Evolutionary conservation across 306 rosid genomes (phyloP).

Genomic region (Cucurbita ficifolia): DNA sequence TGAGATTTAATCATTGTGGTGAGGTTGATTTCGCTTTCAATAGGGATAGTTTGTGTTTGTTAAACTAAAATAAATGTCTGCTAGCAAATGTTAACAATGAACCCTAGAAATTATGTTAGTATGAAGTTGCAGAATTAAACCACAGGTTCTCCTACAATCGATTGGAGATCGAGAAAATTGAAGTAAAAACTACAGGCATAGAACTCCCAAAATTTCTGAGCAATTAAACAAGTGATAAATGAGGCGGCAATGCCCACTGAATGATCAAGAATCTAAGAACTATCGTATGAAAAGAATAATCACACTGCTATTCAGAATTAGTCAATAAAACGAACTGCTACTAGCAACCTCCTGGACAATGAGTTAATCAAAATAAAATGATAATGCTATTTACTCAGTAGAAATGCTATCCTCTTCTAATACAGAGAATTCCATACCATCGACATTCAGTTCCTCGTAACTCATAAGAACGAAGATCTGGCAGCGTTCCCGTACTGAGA

Average conservation of each 20-base stretch:
- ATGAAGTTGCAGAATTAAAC: neutral
- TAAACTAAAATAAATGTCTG: neutral
- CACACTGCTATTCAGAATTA: neutral
- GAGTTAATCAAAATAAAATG: neutral
- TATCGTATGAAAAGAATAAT: neutral
- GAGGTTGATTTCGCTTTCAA: neutral
- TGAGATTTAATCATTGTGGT: too few species aligned
- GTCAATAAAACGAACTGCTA: neutral
- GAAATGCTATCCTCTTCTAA: neutral
- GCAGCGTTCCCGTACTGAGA: conserved; percentile 33
- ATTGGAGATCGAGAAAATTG: neutral
- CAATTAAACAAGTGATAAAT: neutral
- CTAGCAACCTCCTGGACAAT: neutral
- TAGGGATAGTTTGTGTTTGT: neutral
- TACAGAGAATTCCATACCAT: neutral
- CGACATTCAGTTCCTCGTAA: neutral
- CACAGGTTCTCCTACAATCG: neutral
- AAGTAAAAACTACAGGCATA: neutral
- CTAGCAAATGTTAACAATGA: neutral
- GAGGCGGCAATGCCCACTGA: neutral
- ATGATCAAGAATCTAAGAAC: neutral
- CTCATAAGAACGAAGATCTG: conserved; percentile 52
- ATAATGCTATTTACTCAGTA: neutral
- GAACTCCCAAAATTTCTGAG: neutral
- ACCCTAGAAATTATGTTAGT: neutral